Conservation (phyloP, 768 basidiomycete species). For the Tulasnella sp. region DNA sequence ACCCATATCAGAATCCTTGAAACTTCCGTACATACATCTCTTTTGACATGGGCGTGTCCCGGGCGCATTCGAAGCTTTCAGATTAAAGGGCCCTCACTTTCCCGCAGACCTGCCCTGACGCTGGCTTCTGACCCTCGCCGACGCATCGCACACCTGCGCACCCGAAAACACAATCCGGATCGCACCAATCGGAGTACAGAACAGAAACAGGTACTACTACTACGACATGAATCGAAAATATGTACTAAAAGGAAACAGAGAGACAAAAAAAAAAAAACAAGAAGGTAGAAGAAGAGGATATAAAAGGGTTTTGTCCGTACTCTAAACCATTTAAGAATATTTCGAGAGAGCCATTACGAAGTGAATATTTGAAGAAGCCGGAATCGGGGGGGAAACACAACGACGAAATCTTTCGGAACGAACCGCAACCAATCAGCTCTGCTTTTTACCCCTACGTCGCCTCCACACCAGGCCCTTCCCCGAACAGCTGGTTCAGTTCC, state of each 20-base stretch:
- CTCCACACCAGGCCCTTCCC: slow-evolving; percentile 19
- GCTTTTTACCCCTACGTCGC: not conserved
- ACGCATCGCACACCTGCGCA: not conserved
- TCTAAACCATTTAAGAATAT: not conserved
- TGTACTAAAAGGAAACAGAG: not conserved
- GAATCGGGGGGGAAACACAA: not conserved
- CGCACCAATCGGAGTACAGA: not conserved
- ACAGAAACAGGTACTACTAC: not conserved
- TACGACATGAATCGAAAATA: not conserved
- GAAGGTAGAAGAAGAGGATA: too few species aligned
- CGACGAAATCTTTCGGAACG: not conserved
- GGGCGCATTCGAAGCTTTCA: not conserved
- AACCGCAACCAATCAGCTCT: slow-evolving; percentile 7
- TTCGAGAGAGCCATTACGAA: not conserved
- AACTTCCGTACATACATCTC: not conserved
- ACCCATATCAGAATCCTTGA: not conserved
- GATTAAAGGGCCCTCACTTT: not conserved
- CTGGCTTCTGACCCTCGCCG: not conserved
- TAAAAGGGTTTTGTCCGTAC: not conserved
- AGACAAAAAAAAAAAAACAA: not conserved
- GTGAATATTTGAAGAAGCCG: not conserved
- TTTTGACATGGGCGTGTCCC: not conserved
- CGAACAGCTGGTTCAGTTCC: slow-evolving; percentile 73
- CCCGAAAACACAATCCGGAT: not conserved
- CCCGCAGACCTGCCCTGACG: not conserved